These are phyloP conservation scores for Escovopsis weberi DNA, from an alignment of 2,329 filamentous ascomycete genomes.

Conservation along the genomic window DNA sequence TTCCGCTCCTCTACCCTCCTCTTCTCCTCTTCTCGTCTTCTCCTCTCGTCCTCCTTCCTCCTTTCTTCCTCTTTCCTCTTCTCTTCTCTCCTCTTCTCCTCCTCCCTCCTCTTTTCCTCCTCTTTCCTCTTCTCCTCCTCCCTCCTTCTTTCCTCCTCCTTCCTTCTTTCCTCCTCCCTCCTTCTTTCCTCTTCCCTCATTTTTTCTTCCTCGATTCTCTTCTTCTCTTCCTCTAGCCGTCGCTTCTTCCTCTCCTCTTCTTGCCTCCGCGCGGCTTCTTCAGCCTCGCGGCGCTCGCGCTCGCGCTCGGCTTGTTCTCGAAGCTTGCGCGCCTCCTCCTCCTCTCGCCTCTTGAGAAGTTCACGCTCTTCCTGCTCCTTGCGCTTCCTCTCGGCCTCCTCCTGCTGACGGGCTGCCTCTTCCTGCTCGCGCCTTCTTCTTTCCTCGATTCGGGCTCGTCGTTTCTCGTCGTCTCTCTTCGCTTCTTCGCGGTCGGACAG, in stretches of 20 bases:
- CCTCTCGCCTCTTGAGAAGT: slow-evolving; percentile 21
- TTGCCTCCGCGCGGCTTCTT: slow-evolving; percentile 21
- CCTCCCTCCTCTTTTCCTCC: slow-evolving; percentile 33
- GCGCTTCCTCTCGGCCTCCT: slow-evolving; percentile 19
- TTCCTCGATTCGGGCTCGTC: slow-evolving; percentile 19
- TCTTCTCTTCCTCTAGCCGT: slow-evolving; percentile 24
- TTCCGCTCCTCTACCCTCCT: slow-evolving; percentile 11
- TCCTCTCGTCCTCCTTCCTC: slow-evolving; percentile 24
- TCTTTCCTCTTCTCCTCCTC: slow-evolving; percentile 23
- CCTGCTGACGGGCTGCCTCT: slow-evolving; percentile 17
- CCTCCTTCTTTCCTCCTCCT: slow-evolving; percentile 20
- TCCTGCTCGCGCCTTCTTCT: slow-evolving; percentile 22
- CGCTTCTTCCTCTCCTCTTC: slow-evolving; percentile 23
- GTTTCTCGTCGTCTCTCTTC: slow-evolving; percentile 15
- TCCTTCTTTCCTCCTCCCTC: slow-evolving; percentile 21
- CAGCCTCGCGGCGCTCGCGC: slow-evolving; percentile 21
- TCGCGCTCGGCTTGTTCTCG: slow-evolving; percentile 22
- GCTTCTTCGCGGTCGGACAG: slow-evolving; percentile 22
- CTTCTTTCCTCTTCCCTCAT: too few species aligned
- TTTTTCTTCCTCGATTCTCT: slow-evolving; percentile 17
- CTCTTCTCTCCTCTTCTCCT: slow-evolving; percentile 22
- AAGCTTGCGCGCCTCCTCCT: slow-evolving; percentile 21
- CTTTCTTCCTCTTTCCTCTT: slow-evolving; percentile 16
- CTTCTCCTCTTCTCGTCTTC: slow-evolving; percentile 24
- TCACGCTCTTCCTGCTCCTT: slow-evolving; percentile 21